These are phyloP conservation scores for Ophiocordyceps sinensis DNA, from an alignment of 2,329 filamentous ascomycete species.

Conservation along the genomic window DNA sequence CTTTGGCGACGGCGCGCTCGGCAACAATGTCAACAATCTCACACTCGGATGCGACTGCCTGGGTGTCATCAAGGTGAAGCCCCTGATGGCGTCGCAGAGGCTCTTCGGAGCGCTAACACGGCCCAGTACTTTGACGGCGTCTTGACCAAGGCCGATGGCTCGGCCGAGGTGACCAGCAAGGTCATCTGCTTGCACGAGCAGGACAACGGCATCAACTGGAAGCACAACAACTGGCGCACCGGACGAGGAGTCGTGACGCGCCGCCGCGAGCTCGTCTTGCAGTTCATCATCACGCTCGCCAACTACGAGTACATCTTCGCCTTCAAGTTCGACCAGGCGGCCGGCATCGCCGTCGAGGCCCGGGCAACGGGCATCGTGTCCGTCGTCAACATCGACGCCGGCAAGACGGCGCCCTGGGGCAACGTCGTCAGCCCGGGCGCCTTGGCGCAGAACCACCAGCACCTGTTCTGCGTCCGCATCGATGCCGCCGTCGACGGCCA, in stretches of 20 bases:
- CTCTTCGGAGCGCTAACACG: background rate
- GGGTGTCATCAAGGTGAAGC: slow-evolving; percentile 40
- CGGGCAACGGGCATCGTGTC: slow-evolving; percentile 27
- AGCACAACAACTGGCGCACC: slow-evolving; percentile 45
- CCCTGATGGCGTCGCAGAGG: too few species aligned
- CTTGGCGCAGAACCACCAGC: slow-evolving; percentile 51
- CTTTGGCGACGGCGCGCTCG: slow-evolving; percentile 49
- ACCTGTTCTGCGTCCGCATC: slow-evolving; percentile 48
- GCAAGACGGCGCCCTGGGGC: slow-evolving; percentile 39
- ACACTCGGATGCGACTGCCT: slow-evolving; percentile 52
- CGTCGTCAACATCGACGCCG: slow-evolving; percentile 33
- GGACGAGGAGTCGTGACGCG: slow-evolving; percentile 39
- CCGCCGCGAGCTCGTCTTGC: slow-evolving; percentile 40
- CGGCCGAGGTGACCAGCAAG: slow-evolving; percentile 28
- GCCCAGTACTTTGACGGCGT: slow-evolving; percentile 21
- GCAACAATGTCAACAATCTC: slow-evolving; percentile 51
- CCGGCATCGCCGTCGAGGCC: slow-evolving; percentile 17
- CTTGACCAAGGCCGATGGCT: slow-evolving; percentile 13
- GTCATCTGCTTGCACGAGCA: slow-evolving; percentile 19
- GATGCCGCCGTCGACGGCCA: slow-evolving; percentile 48
- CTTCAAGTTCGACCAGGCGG: slow-evolving; percentile 37
- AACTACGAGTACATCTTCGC: slow-evolving; percentile 43
- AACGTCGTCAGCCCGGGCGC: slow-evolving; percentile 46
- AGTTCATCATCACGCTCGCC: slow-evolving; percentile 46
- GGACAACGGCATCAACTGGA: slow-evolving; percentile 41